Base-by-base conservation (phyloP, 1,139 yeast species). In the Debaryomycetaceae sp. region DNA sequence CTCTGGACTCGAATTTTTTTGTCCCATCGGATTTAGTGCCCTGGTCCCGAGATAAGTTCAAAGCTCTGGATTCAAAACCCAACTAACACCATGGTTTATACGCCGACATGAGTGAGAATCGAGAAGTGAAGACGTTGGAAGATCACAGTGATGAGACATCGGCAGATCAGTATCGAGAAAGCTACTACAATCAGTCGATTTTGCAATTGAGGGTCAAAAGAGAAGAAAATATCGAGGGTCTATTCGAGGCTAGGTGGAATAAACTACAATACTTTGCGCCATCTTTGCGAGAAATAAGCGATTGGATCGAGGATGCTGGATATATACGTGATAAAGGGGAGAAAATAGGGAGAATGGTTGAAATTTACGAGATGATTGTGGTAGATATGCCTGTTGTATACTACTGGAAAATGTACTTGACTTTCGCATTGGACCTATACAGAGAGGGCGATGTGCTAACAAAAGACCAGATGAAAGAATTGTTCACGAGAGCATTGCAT, bases 291-390 rank as follows among this genome's bases (percentile, higher is more conserved):
- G 72, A 69, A 31, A 45, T 63, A 3, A 46, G 53, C 6, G 53
- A 55, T 7, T 66, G 67, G 59, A 33, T 60, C 4, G 53, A 53
- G 30, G 67, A 59, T 35, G 41, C 67, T 5, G 37, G 49, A 15
- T 17, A 39, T 3, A 43, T 61, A 5, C 45, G 44, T 1, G 56
- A 57, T 35, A 41, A 36, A 2, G 36, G 31, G 2, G 33, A 26
- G n/a, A 42, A 53, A 19, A 33, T 34, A 4, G 44, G 37, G 3
- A 36, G 42, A 4, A 26, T 55, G 2, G 43, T 53, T 3, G 50
- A 49, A 3, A 60, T 64, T 38, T 63, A 55, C 43, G 38, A 41
- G 8, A 32, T 33, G 2, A 33, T 59, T 4, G 33, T 53, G 2
- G 34, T 37, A 19, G 61, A 58, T 29, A 48, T 49, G 36, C 56